Evolutionary conservation across 352 stramenopile genomes (phyloP), one percentile per base, ranked within the genome.

Genomic region (Phytophthora brassicae): DNA sequence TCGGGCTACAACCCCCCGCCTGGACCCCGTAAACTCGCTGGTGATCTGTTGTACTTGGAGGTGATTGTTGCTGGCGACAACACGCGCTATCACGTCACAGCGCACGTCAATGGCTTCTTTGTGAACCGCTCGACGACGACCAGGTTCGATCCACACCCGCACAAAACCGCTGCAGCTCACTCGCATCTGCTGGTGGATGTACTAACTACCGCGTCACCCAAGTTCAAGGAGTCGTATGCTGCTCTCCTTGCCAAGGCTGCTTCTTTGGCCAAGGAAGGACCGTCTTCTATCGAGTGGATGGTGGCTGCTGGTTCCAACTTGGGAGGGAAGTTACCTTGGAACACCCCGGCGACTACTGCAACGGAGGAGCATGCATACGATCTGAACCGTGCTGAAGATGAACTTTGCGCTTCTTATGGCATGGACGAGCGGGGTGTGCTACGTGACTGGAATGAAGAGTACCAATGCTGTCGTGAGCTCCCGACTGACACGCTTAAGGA

Each of bases 401-500:
- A 97, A 42, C 70, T 98, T 38, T 91, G 77, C 28, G 77, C 81
- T 31, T 88, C 80, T 3, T 97, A 93, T 53, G 95, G 95, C 36
- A 90, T 98, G 73, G 94, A 98, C 36, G 87, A 97, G 55, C 86
- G 78, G 56, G 96, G 96, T 26, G 85, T 95, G 13, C 56, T 96
- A 36, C 88, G 95, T 41, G 96, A 99, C 76, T 99, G 96, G 96
- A 99, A 99, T 64, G 96, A 99, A 52, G 96, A 99, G 68, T 95
- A 98, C 50, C 96, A 99, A 68, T 92, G 86, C 74, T 95, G 86
- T 39, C 82, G 86, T 19, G 86, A 96, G 38, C 69, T 97, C 33
- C 86, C 89, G 6, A 80, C 77, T 6, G 66, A 75, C 20, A 92
- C 75, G 6, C 64, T 98, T 11, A 81, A 82, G 53, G 92, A 98